phyloP scores from a whole-genome alignment of 169 alveolate species.

The Plasmodium inui region DNA sequence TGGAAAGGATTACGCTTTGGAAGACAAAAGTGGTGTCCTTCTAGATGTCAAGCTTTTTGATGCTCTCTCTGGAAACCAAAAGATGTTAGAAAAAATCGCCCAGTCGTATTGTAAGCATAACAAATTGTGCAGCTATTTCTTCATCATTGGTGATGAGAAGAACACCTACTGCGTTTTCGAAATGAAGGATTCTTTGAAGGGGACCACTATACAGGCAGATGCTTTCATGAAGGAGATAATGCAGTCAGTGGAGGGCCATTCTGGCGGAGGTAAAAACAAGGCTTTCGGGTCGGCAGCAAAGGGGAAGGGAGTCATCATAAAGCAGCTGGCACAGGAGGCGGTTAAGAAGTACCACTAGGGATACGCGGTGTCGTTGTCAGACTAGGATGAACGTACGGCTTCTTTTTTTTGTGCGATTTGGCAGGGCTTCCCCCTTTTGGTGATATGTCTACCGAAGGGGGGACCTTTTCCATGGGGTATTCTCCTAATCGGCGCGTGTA shows the following conservation, averaged over 20 bases:
- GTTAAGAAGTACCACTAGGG: conserved; percentile 21
- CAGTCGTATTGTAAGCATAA: conserved; percentile 57
- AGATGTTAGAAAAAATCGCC: conserved; percentile 63
- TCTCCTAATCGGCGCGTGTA: background rate
- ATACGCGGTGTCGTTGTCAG: background rate
- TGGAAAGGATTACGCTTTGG: conserved; percentile 49
- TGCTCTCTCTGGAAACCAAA: conserved; percentile 68
- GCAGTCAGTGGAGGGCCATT: conserved; percentile 65
- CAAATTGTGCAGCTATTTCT: conserved; percentile 47
- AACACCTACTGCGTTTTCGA: conserved; percentile 75
- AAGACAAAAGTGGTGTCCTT: conserved; percentile 29
- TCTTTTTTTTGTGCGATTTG: background rate
- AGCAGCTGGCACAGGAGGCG: conserved; percentile 16
- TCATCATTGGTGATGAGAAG: conserved; percentile 50
- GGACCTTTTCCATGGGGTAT: background rate
- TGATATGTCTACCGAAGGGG: background rate
- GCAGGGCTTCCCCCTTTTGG: background rate
- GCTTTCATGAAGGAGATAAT: conserved; percentile 67
- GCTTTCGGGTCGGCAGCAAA: conserved; percentile 67
- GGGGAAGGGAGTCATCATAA: conserved; percentile 19
- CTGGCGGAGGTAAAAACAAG: conserved; percentile 73
- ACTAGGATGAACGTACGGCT: background rate
- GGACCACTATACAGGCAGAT: conserved; percentile 68
- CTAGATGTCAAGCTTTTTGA: conserved; percentile 62
- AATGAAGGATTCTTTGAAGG: conserved; percentile 61